Evolutionary conservation across 1,284 basidiomycete genomes (phyloP).

Genomic region (Apiotrichum veenhuisii): DNA sequence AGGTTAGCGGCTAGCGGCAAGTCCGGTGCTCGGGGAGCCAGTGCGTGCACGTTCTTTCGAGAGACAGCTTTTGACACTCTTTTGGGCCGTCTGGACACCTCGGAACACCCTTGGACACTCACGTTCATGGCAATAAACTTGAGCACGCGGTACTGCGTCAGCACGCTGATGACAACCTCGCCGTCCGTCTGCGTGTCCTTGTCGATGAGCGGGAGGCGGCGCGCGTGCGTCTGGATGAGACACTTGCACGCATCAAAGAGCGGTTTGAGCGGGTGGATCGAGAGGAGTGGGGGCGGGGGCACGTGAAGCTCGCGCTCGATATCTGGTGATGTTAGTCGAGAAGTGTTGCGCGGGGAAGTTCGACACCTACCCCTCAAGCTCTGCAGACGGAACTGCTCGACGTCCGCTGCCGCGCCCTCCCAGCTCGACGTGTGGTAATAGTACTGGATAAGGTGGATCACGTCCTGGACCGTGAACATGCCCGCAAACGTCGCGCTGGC

Average conservation of each 20-base stretch:
- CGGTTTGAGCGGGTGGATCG: constrained; percentile 80
- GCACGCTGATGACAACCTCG: constrained; percentile 90
- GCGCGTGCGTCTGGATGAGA: constrained; percentile 92
- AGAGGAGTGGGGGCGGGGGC: constrained; percentile 83
- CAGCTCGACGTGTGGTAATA: constrained; percentile 83
- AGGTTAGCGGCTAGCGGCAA: not conserved
- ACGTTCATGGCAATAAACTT: constrained; percentile 99
- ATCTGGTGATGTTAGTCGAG: constrained; percentile 55
- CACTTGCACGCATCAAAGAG: constrained; percentile 87
- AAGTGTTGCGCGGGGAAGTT: too few relatives aligned
- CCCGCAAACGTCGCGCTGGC: constrained; percentile 80
- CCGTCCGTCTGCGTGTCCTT: constrained; percentile 89
- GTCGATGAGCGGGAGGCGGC: constrained; percentile 89
- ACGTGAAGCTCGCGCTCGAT: constrained; percentile 92
- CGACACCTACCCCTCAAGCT: constrained; percentile 73
- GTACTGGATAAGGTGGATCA: constrained; percentile 95
- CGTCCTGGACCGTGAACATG: constrained; percentile 93
- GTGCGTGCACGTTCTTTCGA: too few relatives aligned
- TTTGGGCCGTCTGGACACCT: too few relatives aligned
- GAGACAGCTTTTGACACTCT: too few relatives aligned
- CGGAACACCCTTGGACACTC: too few relatives aligned
- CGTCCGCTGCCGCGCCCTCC: constrained; percentile 82
- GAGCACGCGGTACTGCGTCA: constrained; percentile 96
- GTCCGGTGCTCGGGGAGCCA: too few relatives aligned
- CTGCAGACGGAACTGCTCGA: constrained; percentile 90